These are phyloP conservation scores for Bertia moriformis DNA, from an alignment of 2,329 filamentous ascomycete genomes.

Conservation along the genomic window DNA sequence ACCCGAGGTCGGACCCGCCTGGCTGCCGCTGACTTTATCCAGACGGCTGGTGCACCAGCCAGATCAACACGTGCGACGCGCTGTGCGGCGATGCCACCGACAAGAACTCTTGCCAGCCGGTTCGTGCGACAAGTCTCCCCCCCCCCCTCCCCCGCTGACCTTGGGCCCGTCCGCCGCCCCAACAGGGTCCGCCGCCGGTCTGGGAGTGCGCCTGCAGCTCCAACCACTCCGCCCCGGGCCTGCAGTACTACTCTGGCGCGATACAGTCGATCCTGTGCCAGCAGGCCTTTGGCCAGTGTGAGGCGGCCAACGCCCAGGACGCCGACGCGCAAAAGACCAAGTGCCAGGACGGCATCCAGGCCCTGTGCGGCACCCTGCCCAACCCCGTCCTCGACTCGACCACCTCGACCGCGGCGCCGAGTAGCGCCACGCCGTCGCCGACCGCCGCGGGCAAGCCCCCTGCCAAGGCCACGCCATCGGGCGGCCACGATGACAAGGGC, in stretches of 20 bases:
- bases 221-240: neutral
- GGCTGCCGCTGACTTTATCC: neutral
- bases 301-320: neutral
- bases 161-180: too few relatives aligned
- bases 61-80: neutral
- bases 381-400: neutral
- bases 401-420: neutral
- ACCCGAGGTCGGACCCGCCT: neutral
- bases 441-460: too few relatives aligned
- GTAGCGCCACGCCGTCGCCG: neutral
- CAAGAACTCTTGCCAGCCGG: neutral
- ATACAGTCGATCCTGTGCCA: neutral
- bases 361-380: neutral
- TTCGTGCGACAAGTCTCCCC: too few relatives aligned
- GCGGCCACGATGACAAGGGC: neutral
- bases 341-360: neutral
- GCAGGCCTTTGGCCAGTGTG: neutral
- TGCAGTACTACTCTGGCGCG: neutral
- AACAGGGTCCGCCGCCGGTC: neutral
- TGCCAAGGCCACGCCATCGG: neutral
- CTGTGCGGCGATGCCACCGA: neutral
- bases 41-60: neutral
- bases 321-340: neutral
- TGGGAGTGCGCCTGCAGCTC: neutral
- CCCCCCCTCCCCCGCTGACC: too few relatives aligned